Percentiles rank a stretch among this genome's conserved stretches.
Conservation (phyloP, 78 protist genomes). For the Dictyostelium capitatum region DNA sequence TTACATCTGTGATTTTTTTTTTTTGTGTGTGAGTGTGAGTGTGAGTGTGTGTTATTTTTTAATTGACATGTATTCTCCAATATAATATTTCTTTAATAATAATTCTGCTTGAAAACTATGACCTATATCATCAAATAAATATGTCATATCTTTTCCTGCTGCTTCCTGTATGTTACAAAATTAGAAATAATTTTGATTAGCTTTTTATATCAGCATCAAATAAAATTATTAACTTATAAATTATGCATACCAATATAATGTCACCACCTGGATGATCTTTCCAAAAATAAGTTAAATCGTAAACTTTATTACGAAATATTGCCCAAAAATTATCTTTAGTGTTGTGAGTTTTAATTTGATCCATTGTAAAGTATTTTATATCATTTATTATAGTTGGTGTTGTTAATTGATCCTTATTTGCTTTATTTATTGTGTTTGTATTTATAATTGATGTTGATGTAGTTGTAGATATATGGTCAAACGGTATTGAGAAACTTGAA, state of each 20-base stretch:
- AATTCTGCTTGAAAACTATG: conserved; percentile 33
- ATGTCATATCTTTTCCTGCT: conserved; percentile 65
- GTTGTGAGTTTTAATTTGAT: conserved; percentile 84
- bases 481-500: neutral
- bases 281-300: conserved; percentile 87
- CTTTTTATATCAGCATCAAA: neutral
- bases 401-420: neutral
- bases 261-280: conserved; percentile 92
- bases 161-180: neutral
- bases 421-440: no score
- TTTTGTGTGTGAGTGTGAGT: neutral
- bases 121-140: conserved; percentile 58
- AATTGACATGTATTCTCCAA: conserved; percentile 9
- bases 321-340: conserved; percentile 78
- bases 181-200: neutral
- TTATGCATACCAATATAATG: conserved; percentile 83
- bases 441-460: neutral
- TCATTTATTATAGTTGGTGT: neutral
- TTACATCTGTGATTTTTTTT: no score
- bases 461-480: neutral
- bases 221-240: no score
- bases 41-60: no score
- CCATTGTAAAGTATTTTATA: conserved; percentile 40
- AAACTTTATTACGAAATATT: conserved; percentile 84
- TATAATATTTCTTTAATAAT: conserved; percentile 28